Evolutionary conservation across 768 basidiomycete species (phyloP).

Genomic region (Russula earlei): DNA sequence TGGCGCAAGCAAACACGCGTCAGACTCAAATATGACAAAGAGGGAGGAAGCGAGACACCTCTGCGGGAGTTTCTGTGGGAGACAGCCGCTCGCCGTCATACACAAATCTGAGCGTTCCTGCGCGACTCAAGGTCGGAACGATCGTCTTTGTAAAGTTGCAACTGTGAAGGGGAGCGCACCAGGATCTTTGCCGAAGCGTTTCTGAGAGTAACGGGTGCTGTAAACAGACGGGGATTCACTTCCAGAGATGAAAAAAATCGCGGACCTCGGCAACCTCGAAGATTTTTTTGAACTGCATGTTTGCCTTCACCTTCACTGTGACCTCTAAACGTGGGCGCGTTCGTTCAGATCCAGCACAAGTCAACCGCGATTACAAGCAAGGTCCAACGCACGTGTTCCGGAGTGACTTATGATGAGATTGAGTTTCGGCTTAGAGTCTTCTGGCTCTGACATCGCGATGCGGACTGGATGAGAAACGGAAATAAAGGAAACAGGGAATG

Average conservation of each 20-base stretch:
- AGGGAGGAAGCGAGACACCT: neutral
- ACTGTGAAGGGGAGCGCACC: conserved; percentile 7
- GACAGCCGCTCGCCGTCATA: conserved; percentile 17
- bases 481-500: too few relatives aligned
- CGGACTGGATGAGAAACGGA: too few relatives aligned
- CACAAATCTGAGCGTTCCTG: conserved; percentile 16
- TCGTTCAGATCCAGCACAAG: too few relatives aligned
- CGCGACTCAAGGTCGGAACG: neutral
- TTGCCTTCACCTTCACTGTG: conserved; percentile 19
- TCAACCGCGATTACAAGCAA: too few relatives aligned
- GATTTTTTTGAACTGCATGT: conserved; percentile 19
- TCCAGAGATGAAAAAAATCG: neutral
- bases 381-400: conserved; percentile 10
- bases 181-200: conserved; percentile 17
- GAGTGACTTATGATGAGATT: conserved; percentile 15
- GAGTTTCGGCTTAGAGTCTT: conserved; percentile 18
- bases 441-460: conserved; percentile 11
- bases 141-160: neutral
- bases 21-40: neutral
- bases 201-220: neutral
- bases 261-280: conserved; percentile 19
- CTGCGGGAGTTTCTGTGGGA: conserved; percentile 15
- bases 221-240: neutral
- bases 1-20: neutral
- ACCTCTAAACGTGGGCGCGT: neutral